Evolutionary conservation across 1,139 yeast genomes (phyloP).

Genomic region (Debaryomyces singareniensis): DNA sequence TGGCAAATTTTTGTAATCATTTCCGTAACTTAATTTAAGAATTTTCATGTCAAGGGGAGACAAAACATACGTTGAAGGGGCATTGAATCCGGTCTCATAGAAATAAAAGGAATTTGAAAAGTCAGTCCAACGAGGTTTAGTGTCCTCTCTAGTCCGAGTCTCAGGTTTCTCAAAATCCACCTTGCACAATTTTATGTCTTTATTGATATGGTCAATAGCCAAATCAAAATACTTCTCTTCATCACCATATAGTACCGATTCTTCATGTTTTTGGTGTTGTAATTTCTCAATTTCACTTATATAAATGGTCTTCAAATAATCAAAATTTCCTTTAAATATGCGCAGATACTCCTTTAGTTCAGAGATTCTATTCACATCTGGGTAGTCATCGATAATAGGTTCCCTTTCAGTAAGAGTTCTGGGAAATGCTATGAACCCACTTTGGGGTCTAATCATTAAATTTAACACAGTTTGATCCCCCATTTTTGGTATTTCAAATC

Average conservation of each 20-base stretch:
- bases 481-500: conserved; percentile 54
- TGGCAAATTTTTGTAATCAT: conserved; percentile 60
- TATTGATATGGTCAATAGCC: conserved; percentile 54
- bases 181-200: conserved; percentile 33
- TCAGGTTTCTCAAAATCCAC: neutral
- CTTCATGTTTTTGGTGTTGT: conserved; percentile 44
- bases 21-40: conserved; percentile 54
- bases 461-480: conserved; percentile 58
- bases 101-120: conserved; percentile 16
- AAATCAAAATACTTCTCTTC: conserved; percentile 49
- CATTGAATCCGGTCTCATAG: conserved; percentile 69
- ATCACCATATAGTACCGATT: conserved; percentile 53
- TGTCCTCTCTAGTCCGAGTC: neutral
- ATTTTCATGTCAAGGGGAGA: conserved; percentile 78
- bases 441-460: conserved; percentile 65
- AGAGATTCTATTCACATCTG: conserved; percentile 13
- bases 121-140: neutral
- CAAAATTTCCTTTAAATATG: conserved; percentile 56
- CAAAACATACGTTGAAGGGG: conserved; percentile 59
- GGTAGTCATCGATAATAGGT: conserved; percentile 20
- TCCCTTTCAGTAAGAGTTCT: conserved; percentile 20
- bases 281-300: conserved; percentile 52
- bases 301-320: conserved; percentile 47
- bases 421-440: conserved; percentile 61
- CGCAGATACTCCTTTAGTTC: conserved; percentile 37